phyloP scores from a whole-genome alignment of 768 basidiomycete genomes.

The Rhodocollybia butyracea region DNA sequence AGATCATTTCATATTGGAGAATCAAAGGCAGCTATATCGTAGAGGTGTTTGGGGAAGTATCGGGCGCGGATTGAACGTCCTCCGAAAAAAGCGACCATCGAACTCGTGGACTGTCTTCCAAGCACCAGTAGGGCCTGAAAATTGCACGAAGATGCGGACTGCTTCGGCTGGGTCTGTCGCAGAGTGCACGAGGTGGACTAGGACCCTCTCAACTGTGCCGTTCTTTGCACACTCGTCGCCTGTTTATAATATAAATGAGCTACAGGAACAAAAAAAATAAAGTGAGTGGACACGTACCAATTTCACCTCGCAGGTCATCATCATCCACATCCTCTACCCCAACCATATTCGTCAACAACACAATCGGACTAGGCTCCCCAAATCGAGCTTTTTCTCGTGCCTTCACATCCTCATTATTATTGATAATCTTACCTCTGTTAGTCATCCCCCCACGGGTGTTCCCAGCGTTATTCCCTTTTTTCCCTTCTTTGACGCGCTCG shows the following conservation, averaged over 20 bases:
- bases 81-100: constrained; percentile 90
- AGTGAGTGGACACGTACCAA: constrained; percentile 49
- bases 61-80: constrained; percentile 79
- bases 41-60: constrained; percentile 73
- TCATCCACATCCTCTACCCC: constrained; percentile 80
- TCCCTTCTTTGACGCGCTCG: constrained; percentile 54
- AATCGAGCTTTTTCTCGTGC: constrained; percentile 77
- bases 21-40: neutral
- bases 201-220: constrained; percentile 87
- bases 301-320: constrained; percentile 81
- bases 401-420: constrained; percentile 83
- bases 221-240: constrained; percentile 92
- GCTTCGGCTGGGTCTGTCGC: constrained; percentile 66
- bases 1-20: no score
- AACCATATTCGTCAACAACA: constrained; percentile 90
- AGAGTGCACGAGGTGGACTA: constrained; percentile 77
- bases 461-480: constrained; percentile 37
- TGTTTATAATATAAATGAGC: constrained; percentile 22
- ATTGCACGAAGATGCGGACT: constrained; percentile 88
- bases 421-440: constrained; percentile 87
- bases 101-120: constrained; percentile 95
- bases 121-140: constrained; percentile 87
- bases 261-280: neutral
- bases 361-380: constrained; percentile 87
- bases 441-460: constrained; percentile 33